These are phyloP conservation scores for Mucor mucedo DNA, from an alignment of 371 early-diverging fungal genomes.

Conservation along the genomic window DNA sequence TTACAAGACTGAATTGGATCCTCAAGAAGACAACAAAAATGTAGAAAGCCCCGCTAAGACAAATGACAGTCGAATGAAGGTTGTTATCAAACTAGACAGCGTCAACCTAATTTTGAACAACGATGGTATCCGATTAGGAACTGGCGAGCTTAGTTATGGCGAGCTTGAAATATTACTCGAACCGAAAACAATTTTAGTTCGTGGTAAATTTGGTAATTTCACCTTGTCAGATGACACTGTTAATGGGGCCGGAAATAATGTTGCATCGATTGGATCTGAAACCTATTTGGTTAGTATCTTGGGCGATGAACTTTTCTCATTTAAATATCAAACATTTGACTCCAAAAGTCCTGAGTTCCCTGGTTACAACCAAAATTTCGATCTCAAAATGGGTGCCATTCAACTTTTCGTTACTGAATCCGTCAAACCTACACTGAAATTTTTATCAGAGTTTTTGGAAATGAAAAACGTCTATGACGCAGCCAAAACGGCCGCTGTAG, in stretches of 20 bases:
- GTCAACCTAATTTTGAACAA: slow-evolving; percentile 70
- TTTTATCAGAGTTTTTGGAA: slow-evolving; percentile 77
- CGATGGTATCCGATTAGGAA: slow-evolving; percentile 65
- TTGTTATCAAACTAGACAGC: slow-evolving; percentile 67
- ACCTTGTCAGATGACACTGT: slow-evolving; percentile 62
- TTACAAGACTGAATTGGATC: background rate
- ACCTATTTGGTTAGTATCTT: slow-evolving; percentile 69
- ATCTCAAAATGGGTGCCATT: slow-evolving; percentile 72
- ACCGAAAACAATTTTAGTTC: slow-evolving; percentile 53
- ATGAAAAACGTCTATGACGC: slow-evolving; percentile 91
- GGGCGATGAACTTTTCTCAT: slow-evolving; percentile 78
- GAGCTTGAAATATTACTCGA: slow-evolving; percentile 59
- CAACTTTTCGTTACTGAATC: slow-evolving; percentile 65
- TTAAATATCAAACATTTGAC: slow-evolving; percentile 73
- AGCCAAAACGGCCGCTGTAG: slow-evolving; percentile 83
- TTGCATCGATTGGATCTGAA: slow-evolving; percentile 19
- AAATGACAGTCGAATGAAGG: slow-evolving; percentile 52
- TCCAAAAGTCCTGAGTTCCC: slow-evolving; percentile 48
- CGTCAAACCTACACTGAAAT: slow-evolving; percentile 56
- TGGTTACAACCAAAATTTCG: slow-evolving; percentile 71
- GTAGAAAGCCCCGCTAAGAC: background rate
- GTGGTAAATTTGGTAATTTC: slow-evolving; percentile 77
- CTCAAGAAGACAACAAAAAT: background rate
- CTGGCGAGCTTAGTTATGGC: slow-evolving; percentile 64
- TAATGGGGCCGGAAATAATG: background rate